Percentiles rank a stretch among this genome's conserved stretches.
Evolutionary conservation across 2,329 filamentous ascomycete genomes (phyloP).

Genomic region (Cercospora zeae-maydis): DNA sequence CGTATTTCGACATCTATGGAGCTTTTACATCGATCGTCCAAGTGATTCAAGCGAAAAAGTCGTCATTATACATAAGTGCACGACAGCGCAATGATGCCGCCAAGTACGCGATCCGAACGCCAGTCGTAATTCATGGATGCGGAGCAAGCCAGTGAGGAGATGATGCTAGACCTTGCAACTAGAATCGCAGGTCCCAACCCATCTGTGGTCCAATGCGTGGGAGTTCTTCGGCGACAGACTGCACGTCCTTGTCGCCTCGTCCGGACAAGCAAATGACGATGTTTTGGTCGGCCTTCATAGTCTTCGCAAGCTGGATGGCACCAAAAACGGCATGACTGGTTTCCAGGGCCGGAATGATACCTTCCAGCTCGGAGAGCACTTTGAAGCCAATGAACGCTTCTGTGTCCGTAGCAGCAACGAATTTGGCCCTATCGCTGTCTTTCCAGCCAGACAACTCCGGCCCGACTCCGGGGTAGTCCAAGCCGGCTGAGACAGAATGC

Average conservation of each 20-base stretch:
- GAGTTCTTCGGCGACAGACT: conserved; percentile 93
- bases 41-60: not conserved
- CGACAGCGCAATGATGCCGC: not conserved
- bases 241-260: conserved; percentile 95
- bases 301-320: conserved; percentile 85
- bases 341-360: conserved; percentile 95
- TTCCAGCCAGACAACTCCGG: conserved; percentile 93
- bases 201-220: conserved; percentile 86
- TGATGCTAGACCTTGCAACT: not conserved
- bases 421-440: conserved; percentile 78
- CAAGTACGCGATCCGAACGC: not conserved
- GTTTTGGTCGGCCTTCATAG: conserved; percentile 82
- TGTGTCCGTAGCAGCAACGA: conserved; percentile 86
- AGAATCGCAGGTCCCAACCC: conserved; percentile 62
- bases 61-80: not conserved
- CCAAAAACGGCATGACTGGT: conserved; percentile 89
- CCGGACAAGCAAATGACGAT: conserved; percentile 92
- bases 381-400: conserved; percentile 86
- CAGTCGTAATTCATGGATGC: not conserved
- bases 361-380: conserved; percentile 80
- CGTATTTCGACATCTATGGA: conserved; percentile 6
- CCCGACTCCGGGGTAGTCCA: conserved; percentile 96
- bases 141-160: not conserved
- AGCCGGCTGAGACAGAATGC: conserved; percentile 91
- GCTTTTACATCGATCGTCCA: conserved; percentile 1